Base-by-base conservation (phyloP, 2,329 filamentous ascomycete genomes). In the Xylaria sp. region DNA sequence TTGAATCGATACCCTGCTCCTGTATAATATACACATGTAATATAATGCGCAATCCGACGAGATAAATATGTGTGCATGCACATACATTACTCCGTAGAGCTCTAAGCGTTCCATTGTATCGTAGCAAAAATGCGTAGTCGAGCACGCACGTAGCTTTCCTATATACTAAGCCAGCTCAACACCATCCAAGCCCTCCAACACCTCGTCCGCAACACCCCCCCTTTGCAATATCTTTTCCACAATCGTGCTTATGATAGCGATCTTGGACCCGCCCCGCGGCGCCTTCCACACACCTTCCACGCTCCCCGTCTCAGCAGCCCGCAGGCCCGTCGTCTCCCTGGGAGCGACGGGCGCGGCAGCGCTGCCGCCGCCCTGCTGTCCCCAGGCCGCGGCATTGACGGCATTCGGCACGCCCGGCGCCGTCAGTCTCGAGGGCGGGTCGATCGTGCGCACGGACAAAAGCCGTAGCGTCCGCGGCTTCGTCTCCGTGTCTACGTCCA, bases 241-340 rank as follows among this genome's bases (percentile, higher is more conserved):
- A 81, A 97, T 92, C 62, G 86, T 85, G 60, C 89, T 87, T 72
- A 98, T 82, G 20, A 96, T 83, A 4, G 82, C 84, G 75, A 93
- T 88, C 83, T 92, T 94, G 44, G 95, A 89, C 1, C 95, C 95
- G 46, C 95, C 95, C 38, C 94, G 81, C 38, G 93, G 92, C 46
- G 94, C 92, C 75, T 89, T 92, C 95, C 95, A 97, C 33, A 97
- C 93, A 1, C 93, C 91, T 67, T 92, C 90, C 26, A 84, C 83
- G 36, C 87, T 82, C 64, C 87, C 84, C 49, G 88, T 88, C 68
- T 89, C 85, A 15, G 80, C 79, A 20, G 82, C 78, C 67, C 80
- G 81, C 17, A 82, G 74, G 53, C 81, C 79, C 4, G 80, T 56
- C 53, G 53, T 38, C 53, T 83, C 80, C 66, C 81, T 82, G 57